These are phyloP conservation scores for Domatiomyces globalis DNA, from an alignment of 2,329 filamentous ascomycete genomes.

Conservation along the genomic window DNA sequence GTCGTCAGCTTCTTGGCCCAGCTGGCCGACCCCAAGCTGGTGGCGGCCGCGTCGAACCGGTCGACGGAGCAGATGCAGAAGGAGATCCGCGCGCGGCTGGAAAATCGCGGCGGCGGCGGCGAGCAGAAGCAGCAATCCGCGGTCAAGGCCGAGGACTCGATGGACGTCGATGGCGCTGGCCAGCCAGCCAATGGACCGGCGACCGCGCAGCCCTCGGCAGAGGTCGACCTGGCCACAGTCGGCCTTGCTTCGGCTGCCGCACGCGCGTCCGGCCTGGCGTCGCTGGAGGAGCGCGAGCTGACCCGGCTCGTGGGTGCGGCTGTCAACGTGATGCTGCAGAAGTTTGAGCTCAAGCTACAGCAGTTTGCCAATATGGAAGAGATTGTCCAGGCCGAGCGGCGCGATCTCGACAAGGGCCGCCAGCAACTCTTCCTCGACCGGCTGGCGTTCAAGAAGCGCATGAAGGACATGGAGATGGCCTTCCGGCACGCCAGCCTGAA, in stretches of 20 bases:
- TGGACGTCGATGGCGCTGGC: slow-evolving; percentile 45
- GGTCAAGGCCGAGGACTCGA: slow-evolving; percentile 41
- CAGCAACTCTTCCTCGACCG: slow-evolving; percentile 91
- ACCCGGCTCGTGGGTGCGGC: slow-evolving; percentile 82
- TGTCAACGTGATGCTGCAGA: slow-evolving; percentile 86
- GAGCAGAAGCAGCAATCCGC: slow-evolving; percentile 34
- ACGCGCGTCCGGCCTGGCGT: slow-evolving; percentile 73
- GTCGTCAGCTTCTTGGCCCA: slow-evolving; percentile 89
- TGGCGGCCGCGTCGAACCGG: slow-evolving; percentile 77
- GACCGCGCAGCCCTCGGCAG: not conserved
- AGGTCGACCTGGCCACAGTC: slow-evolving; percentile 50
- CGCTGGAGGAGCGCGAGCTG: slow-evolving; percentile 93
- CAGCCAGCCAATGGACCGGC: slow-evolving; percentile 21
- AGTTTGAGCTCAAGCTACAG: slow-evolving; percentile 86
- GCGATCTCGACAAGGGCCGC: slow-evolving; percentile 79
- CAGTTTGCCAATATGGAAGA: slow-evolving; percentile 96
- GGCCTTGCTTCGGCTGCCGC: slow-evolving; percentile 77
- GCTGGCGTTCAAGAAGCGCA: slow-evolving; percentile 73
- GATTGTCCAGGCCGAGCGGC: slow-evolving; percentile 77
- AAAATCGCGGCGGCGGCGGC: slow-evolving; percentile 39
- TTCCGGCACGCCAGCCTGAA: slow-evolving; percentile 36
- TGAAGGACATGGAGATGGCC: slow-evolving; percentile 65
- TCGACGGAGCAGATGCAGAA: slow-evolving; percentile 77
- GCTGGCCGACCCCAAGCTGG: slow-evolving; percentile 76
- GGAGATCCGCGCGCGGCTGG: slow-evolving; percentile 63